Base-by-base conservation (phyloP, 1,139 yeast species). In the Komagataea norvegica region DNA sequence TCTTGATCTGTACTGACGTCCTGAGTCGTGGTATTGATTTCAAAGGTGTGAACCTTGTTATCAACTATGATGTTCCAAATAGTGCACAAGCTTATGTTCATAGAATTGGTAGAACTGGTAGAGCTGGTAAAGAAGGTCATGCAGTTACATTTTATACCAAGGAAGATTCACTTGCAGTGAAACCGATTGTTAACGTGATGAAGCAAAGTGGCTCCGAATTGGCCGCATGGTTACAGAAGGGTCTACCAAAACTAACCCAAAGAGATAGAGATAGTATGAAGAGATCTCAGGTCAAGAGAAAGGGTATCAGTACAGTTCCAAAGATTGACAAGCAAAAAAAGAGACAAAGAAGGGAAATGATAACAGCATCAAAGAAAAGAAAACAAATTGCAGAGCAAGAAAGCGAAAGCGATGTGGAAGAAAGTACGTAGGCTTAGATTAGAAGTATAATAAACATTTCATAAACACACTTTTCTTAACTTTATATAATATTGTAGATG, bases 101-200 rank as follows among this genome's bases (percentile, higher is more conserved):
- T 61, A 77, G 99, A 65, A 87, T 93, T 52, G 99, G 99, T 61
- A 83, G 99, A 69, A 91, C 98, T 2, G 99, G 98, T 48, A 81
- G 99, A 70, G 96, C 91, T 35, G 96, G 96, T 1, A 77, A 83
- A 48, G 55, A 65, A 3, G 98, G 98, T 44, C 74, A 72, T 51
- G 96, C 98, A 0, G 77, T 91, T 18, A 93, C 98, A 0, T 82
- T 89, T 49, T 93, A 85, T 67, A 88, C 98, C 18, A 89, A 88
- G 57, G 95, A 86, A 46, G 99, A 93, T 57, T 66, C 75, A 10
- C 62, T 72, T 40, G 77, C 86, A 3, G 72, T 91, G 34, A 85
- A 84, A 58, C 86, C 94, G 9, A 85, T 91, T 25, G 74, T 89
- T 29, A 91, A 89, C 56, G 97, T 91, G 13, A 91, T 91, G 95